Evolutionary conservation across 1,284 basidiomycete species (phyloP).

Genomic region (Volvariella volvacea): DNA sequence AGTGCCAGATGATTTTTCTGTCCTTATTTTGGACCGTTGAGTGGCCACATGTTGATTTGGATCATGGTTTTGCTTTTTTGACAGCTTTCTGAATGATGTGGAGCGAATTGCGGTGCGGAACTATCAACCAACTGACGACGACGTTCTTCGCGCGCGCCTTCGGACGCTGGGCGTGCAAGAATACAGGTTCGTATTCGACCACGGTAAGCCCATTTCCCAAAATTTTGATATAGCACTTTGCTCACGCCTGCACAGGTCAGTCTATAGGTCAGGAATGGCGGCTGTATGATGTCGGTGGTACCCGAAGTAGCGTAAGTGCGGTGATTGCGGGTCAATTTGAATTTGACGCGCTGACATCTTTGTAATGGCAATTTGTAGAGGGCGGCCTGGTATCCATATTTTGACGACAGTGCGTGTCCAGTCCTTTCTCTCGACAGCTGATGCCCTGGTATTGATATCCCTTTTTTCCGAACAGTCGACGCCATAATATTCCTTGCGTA

Average conservation of each 20-base stretch:
- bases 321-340: conserved; percentile 4
- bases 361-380: conserved; percentile 44
- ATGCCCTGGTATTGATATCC: conserved; percentile 5
- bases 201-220: conserved; percentile 34
- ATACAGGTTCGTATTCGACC: conserved; percentile 59
- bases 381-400: conserved; percentile 66
- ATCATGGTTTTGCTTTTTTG: conserved; percentile 4
- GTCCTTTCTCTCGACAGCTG: background rate
- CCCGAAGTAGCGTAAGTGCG: conserved; percentile 51
- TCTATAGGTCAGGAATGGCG: conserved; percentile 52
- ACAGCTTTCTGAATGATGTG: conserved; percentile 54
- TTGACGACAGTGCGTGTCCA: conserved; percentile 45
- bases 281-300: conserved; percentile 71
- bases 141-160: conserved; percentile 65
- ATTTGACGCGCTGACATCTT: background rate
- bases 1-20: conserved; percentile 25
- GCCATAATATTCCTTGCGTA: conserved; percentile 68
- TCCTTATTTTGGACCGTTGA: conserved; percentile 1
- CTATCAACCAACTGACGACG: conserved; percentile 65
- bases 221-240: background rate
- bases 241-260: conserved; percentile 24
- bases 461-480: conserved; percentile 31
- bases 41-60: background rate
- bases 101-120: conserved; percentile 51
- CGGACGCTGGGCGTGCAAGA: conserved; percentile 71